Evolutionary conservation across 1,284 basidiomycete genomes (phyloP).

Genomic region (Ceratobasidium sp.): DNA sequence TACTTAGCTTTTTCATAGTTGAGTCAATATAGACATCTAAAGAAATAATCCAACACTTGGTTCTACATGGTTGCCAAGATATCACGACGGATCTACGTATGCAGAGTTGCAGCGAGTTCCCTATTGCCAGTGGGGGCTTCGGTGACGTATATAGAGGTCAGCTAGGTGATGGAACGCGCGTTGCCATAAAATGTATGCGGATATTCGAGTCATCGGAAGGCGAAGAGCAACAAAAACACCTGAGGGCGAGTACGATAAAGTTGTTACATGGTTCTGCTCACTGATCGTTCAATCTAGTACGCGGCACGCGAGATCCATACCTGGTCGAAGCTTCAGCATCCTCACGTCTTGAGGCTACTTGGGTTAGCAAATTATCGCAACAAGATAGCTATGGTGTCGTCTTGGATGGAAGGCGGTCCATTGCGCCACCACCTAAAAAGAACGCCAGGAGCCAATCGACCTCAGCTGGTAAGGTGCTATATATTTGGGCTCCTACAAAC

Average conservation of each 20-base stretch:
- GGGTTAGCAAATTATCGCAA: too few species aligned
- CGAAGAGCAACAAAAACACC: not conserved
- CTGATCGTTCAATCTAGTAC: too few species aligned
- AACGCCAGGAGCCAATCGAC: too few species aligned
- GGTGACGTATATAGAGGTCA: conserved; percentile 18
- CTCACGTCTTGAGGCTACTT: too few species aligned
- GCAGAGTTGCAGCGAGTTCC: not conserved
- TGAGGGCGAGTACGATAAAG: too few species aligned
- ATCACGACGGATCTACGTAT: not conserved
- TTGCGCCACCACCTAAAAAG: too few species aligned
- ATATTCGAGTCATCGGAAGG: not conserved
- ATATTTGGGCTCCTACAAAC: too few species aligned
- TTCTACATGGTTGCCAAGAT: conserved; percentile 21
- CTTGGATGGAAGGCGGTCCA: not conserved
- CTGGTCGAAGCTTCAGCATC: too few species aligned
- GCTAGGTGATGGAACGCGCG: not conserved
- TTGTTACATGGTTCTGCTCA: too few species aligned
- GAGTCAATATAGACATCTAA: not conserved
- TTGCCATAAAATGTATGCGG: conserved; percentile 26
- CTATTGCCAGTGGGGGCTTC: conserved; percentile 9
- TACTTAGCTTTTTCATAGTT: not conserved
- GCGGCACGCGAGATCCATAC: too few species aligned
- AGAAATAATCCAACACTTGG: not conserved
- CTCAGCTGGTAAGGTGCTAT: too few species aligned
- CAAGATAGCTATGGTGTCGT: conserved; percentile 10